These are phyloP conservation scores for Draba incana DNA, from an alignment of 345 rosid genomes.

Conservation along the genomic window DNA sequence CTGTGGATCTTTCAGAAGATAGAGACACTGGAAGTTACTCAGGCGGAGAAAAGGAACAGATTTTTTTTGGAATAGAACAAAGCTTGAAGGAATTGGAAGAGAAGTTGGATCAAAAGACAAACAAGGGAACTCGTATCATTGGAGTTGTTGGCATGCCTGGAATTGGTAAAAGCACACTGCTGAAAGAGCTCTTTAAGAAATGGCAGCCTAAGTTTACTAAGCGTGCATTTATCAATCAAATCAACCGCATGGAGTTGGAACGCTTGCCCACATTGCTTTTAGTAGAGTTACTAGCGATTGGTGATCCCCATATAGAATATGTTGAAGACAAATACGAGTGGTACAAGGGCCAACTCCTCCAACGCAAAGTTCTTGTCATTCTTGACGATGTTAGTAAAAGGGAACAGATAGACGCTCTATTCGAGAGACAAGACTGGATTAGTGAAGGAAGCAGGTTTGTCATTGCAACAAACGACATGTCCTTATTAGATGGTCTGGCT, in stretches of 20 bases:
- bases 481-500: slow-evolving; percentile 3
- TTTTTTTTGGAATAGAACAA: neutral
- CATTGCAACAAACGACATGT: slow-evolving; percentile 30
- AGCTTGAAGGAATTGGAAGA: neutral
- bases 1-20: neutral
- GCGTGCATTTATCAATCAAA: neutral
- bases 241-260: slow-evolving; percentile 17
- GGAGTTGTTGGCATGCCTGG: slow-evolving; percentile 31
- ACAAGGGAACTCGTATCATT: slow-evolving; percentile 23
- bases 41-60: neutral
- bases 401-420: slow-evolving; percentile 13
- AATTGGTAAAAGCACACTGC: slow-evolving; percentile 29
- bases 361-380: slow-evolving; percentile 25
- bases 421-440: slow-evolving; percentile 4
- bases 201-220: neutral
- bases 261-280: slow-evolving; percentile 13
- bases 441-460: slow-evolving; percentile 28
- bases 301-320: too few species aligned
- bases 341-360: too few species aligned
- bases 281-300: neutral
- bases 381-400: slow-evolving; percentile 29
- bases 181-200: neutral
- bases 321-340: too few species aligned
- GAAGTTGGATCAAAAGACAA: neutral
- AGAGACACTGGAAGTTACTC: neutral